Percentiles rank a stretch among this genome's conserved stretches.
Conservation (phyloP, 768 basidiomycete genomes). For the Naematelia encephala region DNA sequence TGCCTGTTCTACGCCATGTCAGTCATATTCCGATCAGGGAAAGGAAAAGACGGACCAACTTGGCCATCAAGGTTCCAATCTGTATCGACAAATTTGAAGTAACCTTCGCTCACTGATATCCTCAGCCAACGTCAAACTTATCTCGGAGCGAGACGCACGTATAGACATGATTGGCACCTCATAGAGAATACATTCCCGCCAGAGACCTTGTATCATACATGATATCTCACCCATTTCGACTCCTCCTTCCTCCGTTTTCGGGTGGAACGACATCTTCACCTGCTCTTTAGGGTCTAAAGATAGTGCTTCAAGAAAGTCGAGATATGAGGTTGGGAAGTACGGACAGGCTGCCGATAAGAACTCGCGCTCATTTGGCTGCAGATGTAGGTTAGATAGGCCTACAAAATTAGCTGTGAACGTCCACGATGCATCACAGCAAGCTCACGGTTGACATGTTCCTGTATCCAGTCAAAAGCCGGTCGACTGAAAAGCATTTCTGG, state of each 20-base stretch:
- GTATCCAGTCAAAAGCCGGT: conserved; percentile 62
- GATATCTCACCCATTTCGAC: conserved; percentile 62
- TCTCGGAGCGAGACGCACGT: conserved; percentile 48
- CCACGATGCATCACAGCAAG: neutral
- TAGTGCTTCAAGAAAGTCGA: conserved; percentile 63
- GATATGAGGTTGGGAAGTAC: conserved; percentile 67
- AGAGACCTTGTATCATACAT: conserved; percentile 54
- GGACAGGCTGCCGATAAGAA: conserved; percentile 72
- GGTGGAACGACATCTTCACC: conserved; percentile 64
- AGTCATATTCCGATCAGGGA: conserved; percentile 4
- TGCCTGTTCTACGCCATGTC: conserved; percentile 60
- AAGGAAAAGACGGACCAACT: neutral
- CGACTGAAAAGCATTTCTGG: conserved; percentile 64
- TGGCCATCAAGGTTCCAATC: conserved; percentile 82
- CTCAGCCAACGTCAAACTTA: no score
- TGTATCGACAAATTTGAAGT: conserved; percentile 68
- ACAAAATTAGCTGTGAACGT: neutral
- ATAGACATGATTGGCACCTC: conserved; percentile 94
- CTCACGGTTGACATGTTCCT: conserved; percentile 60
- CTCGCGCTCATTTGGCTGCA: conserved; percentile 62
- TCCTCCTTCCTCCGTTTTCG: conserved; percentile 54
- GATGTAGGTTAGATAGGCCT: conserved; percentile 67
- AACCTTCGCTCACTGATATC: conserved; percentile 69
- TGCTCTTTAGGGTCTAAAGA: conserved; percentile 56
- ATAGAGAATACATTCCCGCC: conserved; percentile 67